Percentiles rank a stretch among this genome's conserved stretches.
Conservation (phyloP, 1,139 yeast species). For the Pichia sp. region DNA sequence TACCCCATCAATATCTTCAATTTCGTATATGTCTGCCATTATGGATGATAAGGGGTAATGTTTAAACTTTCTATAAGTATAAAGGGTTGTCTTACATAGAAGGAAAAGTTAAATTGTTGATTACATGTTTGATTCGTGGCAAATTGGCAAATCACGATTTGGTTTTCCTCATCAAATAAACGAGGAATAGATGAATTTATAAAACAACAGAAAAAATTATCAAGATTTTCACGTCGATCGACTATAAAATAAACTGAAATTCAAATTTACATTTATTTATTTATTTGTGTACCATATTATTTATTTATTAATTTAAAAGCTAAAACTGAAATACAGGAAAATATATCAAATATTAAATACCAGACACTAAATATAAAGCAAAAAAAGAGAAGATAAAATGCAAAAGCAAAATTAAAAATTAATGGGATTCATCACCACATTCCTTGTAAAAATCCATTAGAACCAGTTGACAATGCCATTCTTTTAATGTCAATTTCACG, state of each 20-base stretch:
- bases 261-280: no score
- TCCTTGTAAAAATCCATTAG: conserved; percentile 4
- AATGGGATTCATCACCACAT: conserved; percentile 2
- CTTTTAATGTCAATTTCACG: conserved; percentile 3
- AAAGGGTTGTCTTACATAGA: background rate
- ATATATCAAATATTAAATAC: no score
- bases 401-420: background rate
- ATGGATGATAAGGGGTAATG: background rate
- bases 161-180: no score
- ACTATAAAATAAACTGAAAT: no score
- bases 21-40: conserved; percentile 32
- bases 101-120: background rate
- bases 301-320: no score
- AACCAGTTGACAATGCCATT: background rate
- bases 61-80: no score
- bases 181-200: no score
- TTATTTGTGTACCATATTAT: no score
- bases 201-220: no score
- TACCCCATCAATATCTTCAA: conserved; percentile 35
- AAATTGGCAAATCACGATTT: background rate
- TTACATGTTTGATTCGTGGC: conserved; percentile 1
- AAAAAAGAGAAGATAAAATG: background rate
- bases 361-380: no score
- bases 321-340: no score
- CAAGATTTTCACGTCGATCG: no score